Evolutionary conservation across 2,329 filamentous ascomycete species (phyloP).

Genomic region (Clonostachys solani): DNA sequence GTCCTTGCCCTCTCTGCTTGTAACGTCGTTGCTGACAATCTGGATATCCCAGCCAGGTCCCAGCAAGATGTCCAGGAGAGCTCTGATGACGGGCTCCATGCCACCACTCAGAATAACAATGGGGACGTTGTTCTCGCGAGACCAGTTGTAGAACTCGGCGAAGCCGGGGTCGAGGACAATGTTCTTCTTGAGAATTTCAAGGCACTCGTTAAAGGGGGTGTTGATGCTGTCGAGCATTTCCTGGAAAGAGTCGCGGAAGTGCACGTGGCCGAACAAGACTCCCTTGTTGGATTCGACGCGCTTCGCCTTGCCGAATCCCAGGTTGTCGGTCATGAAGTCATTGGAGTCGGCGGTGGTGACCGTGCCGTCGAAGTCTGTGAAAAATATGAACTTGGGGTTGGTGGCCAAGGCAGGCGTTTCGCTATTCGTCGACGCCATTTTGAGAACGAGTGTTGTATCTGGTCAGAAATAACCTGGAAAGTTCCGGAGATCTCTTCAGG

Average conservation of each 20-base stretch:
- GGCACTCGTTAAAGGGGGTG: conserved; percentile 77
- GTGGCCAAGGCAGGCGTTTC: conserved; percentile 56
- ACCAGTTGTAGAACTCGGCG: conserved; percentile 82
- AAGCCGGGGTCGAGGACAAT: conserved; percentile 89
- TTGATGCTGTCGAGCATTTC: conserved; percentile 89
- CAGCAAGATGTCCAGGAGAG: conserved; percentile 73
- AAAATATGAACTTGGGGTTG: conserved; percentile 91
- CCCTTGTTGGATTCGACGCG: conserved; percentile 72
- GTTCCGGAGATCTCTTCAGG: background rate
- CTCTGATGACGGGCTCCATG: conserved; percentile 88
- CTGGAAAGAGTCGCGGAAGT: conserved; percentile 83
- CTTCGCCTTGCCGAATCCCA: conserved; percentile 73
- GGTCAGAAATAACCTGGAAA: background rate
- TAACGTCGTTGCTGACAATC: conserved; percentile 85
- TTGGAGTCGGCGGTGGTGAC: conserved; percentile 72
- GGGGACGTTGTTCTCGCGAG: conserved; percentile 76
- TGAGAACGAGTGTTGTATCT: conserved; percentile 6
- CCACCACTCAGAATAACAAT: conserved; percentile 89
- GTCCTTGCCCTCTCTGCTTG: conserved; percentile 56
- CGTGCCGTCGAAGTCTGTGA: conserved; percentile 97
- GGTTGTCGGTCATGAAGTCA: conserved; percentile 79
- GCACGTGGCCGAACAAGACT: conserved; percentile 65
- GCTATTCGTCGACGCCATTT: conserved; percentile 34
- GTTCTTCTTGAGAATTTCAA: conserved; percentile 72
- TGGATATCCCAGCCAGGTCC: conserved; percentile 78